Evolutionary conservation across 169 alveolate genomes (phyloP).

Genomic region (Plasmodium relictum): DNA sequence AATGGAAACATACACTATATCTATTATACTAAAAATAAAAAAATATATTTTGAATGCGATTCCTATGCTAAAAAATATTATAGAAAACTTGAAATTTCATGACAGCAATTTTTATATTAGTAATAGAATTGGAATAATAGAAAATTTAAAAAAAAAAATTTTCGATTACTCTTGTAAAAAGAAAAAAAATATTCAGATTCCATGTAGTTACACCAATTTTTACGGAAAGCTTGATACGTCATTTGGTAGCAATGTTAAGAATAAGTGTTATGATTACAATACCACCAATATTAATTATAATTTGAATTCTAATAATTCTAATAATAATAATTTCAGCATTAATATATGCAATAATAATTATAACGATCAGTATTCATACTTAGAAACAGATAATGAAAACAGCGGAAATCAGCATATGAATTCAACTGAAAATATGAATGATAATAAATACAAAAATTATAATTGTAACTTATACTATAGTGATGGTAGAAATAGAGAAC

Average conservation of each 20-base stretch:
- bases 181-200: not conserved
- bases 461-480: not conserved
- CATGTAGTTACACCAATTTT: not conserved
- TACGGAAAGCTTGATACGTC: not conserved
- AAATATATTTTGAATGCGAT: slow-evolving; percentile 26
- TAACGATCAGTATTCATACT: not conserved
- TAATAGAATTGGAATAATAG: slow-evolving; percentile 66
- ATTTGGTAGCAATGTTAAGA: too few species aligned
- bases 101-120: slow-evolving; percentile 28
- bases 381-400: not conserved
- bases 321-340: too few species aligned
- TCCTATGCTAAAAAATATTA: slow-evolving; percentile 55
- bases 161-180: not conserved
- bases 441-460: not conserved
- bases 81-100: slow-evolving; percentile 9
- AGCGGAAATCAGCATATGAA: not conserved
- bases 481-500: not conserved
- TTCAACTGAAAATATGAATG: too few species aligned
- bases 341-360: too few species aligned
- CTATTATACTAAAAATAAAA: slow-evolving; percentile 34
- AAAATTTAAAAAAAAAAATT: slow-evolving; percentile 42
- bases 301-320: too few species aligned
- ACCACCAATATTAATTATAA: too few species aligned
- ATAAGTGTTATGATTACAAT: too few species aligned
- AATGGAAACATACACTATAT: slow-evolving; percentile 74